Evolutionary conservation across 441 rosid genomes (phyloP).

Genomic region (Jatropha podagrica): DNA sequence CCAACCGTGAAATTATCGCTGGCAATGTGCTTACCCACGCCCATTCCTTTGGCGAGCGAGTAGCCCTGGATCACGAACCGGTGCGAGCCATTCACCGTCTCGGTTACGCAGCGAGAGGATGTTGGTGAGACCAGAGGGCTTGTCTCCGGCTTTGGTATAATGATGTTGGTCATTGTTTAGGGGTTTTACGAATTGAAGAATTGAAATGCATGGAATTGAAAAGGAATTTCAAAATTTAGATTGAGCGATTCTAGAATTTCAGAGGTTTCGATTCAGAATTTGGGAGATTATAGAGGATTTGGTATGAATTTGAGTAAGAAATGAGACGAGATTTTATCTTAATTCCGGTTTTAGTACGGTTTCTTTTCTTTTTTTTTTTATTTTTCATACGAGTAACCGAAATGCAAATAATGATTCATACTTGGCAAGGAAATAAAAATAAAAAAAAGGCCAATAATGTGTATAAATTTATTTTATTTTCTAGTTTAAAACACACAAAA

Average conservation of each 20-base stretch:
- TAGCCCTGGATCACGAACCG: constrained; percentile 76
- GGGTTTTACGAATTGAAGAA: background rate
- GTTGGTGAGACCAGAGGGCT: constrained; percentile 48
- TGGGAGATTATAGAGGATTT: background rate
- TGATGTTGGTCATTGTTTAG: constrained; percentile 5
- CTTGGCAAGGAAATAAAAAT: too few relatives aligned
- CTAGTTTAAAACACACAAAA: too few relatives aligned
- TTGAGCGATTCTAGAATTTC: background rate
- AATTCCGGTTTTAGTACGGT: background rate
- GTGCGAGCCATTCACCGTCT: constrained; percentile 92
- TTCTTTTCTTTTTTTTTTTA: background rate
- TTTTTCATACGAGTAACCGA: background rate
- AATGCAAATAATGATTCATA: background rate
- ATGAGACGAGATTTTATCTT: background rate
- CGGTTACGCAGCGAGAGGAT: constrained; percentile 77
- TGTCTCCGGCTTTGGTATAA: constrained; percentile 31
- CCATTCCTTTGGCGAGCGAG: constrained; percentile 91
- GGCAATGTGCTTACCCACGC: constrained; percentile 93
- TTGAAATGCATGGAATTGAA: constrained; percentile 17
- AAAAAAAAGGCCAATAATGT: too few relatives aligned
- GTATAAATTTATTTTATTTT: too few relatives aligned
- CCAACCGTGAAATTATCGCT: constrained; percentile 88
- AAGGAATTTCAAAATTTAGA: background rate
- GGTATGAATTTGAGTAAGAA: background rate
- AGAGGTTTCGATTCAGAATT: background rate